Evolutionary conservation across 805 yeast species (phyloP).

Genomic region (Ogataea kodamae): DNA sequence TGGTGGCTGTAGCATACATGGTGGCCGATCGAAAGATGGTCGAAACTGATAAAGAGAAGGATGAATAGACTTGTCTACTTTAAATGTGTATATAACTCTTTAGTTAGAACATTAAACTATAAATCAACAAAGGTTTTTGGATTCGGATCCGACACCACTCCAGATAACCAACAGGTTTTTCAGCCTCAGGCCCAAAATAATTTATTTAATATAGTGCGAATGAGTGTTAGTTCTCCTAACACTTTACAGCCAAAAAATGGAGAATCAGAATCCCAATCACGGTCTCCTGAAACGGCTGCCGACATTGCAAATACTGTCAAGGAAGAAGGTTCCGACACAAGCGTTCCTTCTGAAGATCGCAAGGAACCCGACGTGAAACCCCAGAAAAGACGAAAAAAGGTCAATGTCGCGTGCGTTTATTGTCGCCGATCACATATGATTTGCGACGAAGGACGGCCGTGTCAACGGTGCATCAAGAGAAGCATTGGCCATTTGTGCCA

Average conservation of each 20-base stretch:
- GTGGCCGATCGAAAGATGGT: conserved; percentile 22
- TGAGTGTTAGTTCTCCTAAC: conserved; percentile 8
- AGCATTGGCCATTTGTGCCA: conserved; percentile 86
- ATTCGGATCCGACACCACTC: too few relatives aligned
- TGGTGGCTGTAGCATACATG: conserved; percentile 20
- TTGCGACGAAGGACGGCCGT: conserved; percentile 76
- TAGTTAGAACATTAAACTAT: too few relatives aligned
- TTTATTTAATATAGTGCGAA: too few relatives aligned
- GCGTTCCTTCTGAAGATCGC: conserved; percentile 2
- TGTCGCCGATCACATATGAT: conserved; percentile 94
- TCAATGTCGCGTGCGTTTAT: conserved; percentile 75
- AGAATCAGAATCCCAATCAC: too few relatives aligned
- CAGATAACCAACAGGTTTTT: too few relatives aligned
- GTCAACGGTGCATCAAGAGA: conserved; percentile 79
- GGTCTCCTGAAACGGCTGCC: conserved; percentile 2
- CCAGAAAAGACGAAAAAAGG: conserved; percentile 42
- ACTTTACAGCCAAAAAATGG: too few relatives aligned
- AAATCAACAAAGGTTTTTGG: too few relatives aligned
- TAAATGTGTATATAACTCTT: too few relatives aligned
- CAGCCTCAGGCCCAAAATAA: too few relatives aligned
- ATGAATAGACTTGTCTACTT: too few relatives aligned
- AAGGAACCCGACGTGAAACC: background rate
- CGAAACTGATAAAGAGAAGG: conserved; percentile 6
- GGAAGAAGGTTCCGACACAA: conserved; percentile 1
- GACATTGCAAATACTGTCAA: background rate